These are phyloP conservation scores for Fraxinus platypoda DNA, from an alignment of 305 asterid species.

Conservation along the genomic window DNA sequence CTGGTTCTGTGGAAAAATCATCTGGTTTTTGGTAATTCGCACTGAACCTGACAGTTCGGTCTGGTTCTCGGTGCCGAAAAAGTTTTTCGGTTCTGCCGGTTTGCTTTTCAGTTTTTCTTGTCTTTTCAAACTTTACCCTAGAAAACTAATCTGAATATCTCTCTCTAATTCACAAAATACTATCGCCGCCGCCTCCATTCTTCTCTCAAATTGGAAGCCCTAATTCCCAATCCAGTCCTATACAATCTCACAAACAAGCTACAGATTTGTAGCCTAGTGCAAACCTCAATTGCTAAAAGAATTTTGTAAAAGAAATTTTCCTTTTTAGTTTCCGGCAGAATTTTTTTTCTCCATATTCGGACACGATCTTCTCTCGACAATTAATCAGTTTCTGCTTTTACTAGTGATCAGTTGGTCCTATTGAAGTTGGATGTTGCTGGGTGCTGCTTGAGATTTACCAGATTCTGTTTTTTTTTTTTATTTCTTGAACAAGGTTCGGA, in stretches of 20 bases:
- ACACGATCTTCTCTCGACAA: not conserved
- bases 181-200: not conserved
- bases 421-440: not conserved
- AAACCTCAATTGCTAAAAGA: not conserved
- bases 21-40: not conserved
- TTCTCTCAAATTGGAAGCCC: not conserved
- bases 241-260: not conserved
- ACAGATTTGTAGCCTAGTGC: not conserved
- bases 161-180: not conserved
- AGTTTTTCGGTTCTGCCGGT: not conserved
- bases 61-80: not conserved
- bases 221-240: not conserved
- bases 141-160: not conserved
- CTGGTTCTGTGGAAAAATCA: not conserved
- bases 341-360: not conserved
- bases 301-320: not conserved
- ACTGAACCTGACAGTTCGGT: not conserved
- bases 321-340: not conserved
- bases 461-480: not conserved
- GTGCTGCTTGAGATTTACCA: not conserved
- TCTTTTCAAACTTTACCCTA: not conserved
- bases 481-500: not conserved
- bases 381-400: not conserved
- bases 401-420: not conserved
- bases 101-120: not conserved